A percentile compares a stretch with the other conserved stretches of the same genome.
Conservation (phyloP, 805 yeast genomes). For the Starmera quercuum region DNA sequence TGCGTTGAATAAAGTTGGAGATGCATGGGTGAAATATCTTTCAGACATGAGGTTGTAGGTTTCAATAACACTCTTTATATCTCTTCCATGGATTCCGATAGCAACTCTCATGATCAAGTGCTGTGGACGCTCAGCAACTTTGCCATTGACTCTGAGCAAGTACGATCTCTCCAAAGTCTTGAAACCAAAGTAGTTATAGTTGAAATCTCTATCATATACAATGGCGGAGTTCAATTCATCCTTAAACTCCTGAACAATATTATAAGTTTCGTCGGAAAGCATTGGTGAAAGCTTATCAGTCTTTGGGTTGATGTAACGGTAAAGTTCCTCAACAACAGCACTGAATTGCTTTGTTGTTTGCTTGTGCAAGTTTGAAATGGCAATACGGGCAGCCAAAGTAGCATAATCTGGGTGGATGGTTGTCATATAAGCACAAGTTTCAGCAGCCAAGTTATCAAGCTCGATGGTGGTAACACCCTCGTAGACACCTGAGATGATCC, state of each 20-base stretch:
- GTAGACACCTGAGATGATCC: conserved; percentile 93
- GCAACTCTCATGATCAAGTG: conserved; percentile 87
- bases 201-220: conserved; percentile 69
- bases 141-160: conserved; percentile 54
- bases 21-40: conserved; percentile 86
- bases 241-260: conserved; percentile 54
- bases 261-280: conserved; percentile 59
- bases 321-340: conserved; percentile 65
- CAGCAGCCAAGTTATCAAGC: conserved; percentile 80
- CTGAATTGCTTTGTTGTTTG: conserved; percentile 86
- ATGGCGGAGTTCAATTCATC: conserved; percentile 69
- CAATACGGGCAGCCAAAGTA: conserved; percentile 88
- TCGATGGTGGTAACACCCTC: conserved; percentile 95
- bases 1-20: conserved; percentile 91
- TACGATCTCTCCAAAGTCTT: conserved; percentile 89
- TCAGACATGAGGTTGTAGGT: conserved; percentile 84
- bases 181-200: conserved; percentile 79
- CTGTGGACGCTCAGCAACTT: conserved; percentile 87
- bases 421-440: conserved; percentile 96
- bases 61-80: conserved; percentile 60
- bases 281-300: conserved; percentile 51
- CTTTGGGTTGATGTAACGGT: conserved; percentile 73
- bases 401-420: conserved; percentile 98
- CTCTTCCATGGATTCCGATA: conserved; percentile 75
- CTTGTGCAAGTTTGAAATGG: conserved; percentile 89